A percentile compares a stretch with the other conserved stretches of the same genome.
Evolutionary conservation across 2,329 filamentous ascomycete species (phyloP).

Genomic region (Fusarium euwallaceae): DNA sequence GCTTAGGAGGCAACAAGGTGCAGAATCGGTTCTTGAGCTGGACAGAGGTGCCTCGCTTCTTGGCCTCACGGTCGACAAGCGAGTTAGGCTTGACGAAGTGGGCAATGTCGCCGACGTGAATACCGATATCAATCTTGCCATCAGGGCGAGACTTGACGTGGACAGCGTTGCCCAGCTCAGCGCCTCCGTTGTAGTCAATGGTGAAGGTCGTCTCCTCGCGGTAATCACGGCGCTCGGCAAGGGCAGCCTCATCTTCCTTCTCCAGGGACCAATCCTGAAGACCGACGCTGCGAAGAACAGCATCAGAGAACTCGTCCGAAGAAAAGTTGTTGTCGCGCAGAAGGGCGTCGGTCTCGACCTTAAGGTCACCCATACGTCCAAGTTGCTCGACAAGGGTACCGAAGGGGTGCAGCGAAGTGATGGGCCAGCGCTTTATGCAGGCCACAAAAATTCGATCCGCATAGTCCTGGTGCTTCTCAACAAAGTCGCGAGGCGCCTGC

Average conservation of each 20-base stretch:
- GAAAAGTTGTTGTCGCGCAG: conserved; percentile 99
- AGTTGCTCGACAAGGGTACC: conserved; percentile 97
- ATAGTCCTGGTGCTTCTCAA: conserved; percentile 98
- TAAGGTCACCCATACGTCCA: conserved; percentile 96
- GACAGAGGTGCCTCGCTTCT: conserved; percentile 96
- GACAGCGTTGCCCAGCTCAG: conserved; percentile 91
- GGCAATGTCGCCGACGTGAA: conserved; percentile 94
- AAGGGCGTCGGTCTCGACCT: conserved; percentile 97
- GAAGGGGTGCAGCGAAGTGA: conserved; percentile 98
- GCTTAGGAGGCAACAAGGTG: conserved; percentile 88
- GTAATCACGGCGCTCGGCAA: conserved; percentile 88
- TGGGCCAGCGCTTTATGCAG: conserved; percentile 99
- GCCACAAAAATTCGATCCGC: conserved; percentile 98
- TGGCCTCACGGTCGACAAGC: conserved; percentile 94
- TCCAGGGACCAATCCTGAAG: conserved; percentile 91
- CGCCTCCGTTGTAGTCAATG: conserved; percentile 88
- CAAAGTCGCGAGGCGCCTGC: conserved; percentile 96
- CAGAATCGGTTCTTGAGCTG: conserved; percentile 91
- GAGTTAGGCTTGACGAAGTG: conserved; percentile 98
- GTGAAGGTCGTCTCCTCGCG: conserved; percentile 90
- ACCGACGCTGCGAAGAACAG: conserved; percentile 91
- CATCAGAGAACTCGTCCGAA: conserved; percentile 97
- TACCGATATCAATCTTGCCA: conserved; percentile 91
- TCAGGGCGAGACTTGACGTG: conserved; percentile 88
- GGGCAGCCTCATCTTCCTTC: conserved; percentile 81